A percentile compares a stretch with the other conserved stretches of the same genome.
phyloP scores from a whole-genome alignment of 2,329 filamentous ascomycete genomes.

The Alternaria dauci region DNA sequence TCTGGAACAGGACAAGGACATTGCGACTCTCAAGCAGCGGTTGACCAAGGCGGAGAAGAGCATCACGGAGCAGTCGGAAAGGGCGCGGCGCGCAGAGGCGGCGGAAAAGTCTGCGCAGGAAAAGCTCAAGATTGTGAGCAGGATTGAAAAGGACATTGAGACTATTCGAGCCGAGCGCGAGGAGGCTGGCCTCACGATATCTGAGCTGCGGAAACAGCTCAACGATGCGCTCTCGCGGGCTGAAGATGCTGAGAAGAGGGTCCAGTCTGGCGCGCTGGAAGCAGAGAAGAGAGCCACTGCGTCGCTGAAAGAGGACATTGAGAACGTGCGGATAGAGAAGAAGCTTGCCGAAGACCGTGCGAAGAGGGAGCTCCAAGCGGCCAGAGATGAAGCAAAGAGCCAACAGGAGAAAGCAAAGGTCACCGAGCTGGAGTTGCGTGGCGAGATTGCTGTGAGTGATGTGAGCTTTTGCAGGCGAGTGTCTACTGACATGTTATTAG shows the following conservation, averaged over 20 bases:
- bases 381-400: constrained; percentile 75
- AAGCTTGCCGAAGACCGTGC: constrained; percentile 75
- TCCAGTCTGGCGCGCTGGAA: constrained; percentile 72
- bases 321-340: constrained; percentile 75
- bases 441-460: constrained; percentile 68
- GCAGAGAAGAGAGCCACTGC: constrained; percentile 66
- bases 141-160: constrained; percentile 66
- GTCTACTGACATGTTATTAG: constrained; percentile 48
- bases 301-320: constrained; percentile 70
- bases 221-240: constrained; percentile 72
- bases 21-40: constrained; percentile 64
- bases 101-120: constrained; percentile 65
- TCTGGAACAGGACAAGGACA: constrained; percentile 61
- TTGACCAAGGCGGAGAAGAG: constrained; percentile 72
- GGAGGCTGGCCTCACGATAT: constrained; percentile 70
- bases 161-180: constrained; percentile 69
- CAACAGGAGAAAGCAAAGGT: constrained; percentile 74
- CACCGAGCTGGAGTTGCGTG: constrained; percentile 78
- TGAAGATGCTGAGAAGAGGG: constrained; percentile 71
- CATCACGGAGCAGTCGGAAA: constrained; percentile 67
- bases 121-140: constrained; percentile 61
- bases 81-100: constrained; percentile 68
- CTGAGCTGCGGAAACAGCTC: constrained; percentile 74
- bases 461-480: neutral
- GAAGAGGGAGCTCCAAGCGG: constrained; percentile 72